Evolutionary conservation across 768 basidiomycete genomes (phyloP).

Genomic region (Chalciporus sphaerocephalus): DNA sequence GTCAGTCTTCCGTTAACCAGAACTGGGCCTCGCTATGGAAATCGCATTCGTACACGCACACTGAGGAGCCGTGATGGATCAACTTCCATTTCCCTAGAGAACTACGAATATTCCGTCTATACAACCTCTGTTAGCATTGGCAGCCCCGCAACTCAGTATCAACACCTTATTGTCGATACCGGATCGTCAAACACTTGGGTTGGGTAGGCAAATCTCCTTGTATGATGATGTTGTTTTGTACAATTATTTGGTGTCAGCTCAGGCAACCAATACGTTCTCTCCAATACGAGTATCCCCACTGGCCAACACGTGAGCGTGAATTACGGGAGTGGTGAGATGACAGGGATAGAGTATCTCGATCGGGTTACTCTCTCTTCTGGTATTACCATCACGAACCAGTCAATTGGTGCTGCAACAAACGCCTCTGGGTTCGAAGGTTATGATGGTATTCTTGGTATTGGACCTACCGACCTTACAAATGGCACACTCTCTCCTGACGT

Average conservation of each 20-base stretch:
- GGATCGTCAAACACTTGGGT: constrained; percentile 31
- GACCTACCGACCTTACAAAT: not conserved
- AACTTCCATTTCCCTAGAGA: constrained; percentile 12
- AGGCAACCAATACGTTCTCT: constrained; percentile 15
- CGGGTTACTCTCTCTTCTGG: not conserved
- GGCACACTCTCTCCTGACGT: not conserved
- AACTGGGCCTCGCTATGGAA: constrained; percentile 14
- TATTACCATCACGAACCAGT: not conserved
- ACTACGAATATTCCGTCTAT: constrained; percentile 14
- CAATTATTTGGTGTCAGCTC: constrained; percentile 13
- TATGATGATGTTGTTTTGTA: too few relatives aligned
- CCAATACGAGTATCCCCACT: constrained; percentile 23
- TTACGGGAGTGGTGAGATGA: constrained; percentile 12
- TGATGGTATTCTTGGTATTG: not conserved
- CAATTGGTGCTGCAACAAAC: not conserved
- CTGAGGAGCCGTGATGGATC: constrained; percentile 8
- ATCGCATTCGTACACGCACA: constrained; percentile 12
- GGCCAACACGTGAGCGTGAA: constrained; percentile 12
- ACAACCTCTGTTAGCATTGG: constrained; percentile 24
- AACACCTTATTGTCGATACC: constrained; percentile 32
- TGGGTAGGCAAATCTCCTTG: too few relatives aligned
- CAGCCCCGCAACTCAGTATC: constrained; percentile 23
- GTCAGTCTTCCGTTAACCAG: constrained; percentile 12
- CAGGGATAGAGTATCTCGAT: constrained; percentile 34
- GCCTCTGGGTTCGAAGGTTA: not conserved